Evolutionary conservation across 2,329 filamentous ascomycete genomes (phyloP).

Genomic region (Microsporum audouinii): DNA sequence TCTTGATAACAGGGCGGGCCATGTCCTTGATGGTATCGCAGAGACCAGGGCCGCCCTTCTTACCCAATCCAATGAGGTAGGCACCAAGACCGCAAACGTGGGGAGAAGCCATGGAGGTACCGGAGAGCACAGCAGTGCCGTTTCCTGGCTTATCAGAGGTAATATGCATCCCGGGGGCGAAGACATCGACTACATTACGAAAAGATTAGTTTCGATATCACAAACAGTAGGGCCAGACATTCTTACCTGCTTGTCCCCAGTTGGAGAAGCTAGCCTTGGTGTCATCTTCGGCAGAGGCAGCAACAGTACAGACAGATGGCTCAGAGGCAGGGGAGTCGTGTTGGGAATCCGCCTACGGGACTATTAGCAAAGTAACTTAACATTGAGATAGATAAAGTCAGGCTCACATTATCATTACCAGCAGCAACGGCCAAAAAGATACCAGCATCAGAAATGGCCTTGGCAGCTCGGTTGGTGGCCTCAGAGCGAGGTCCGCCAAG

Average conservation of each 20-base stretch:
- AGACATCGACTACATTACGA: slow-evolving; percentile 40
- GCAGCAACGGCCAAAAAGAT: slow-evolving; percentile 33
- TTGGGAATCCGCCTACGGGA: neutral
- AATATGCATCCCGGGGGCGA: slow-evolving; percentile 45
- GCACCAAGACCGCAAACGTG: slow-evolving; percentile 45
- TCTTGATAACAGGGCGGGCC: slow-evolving; percentile 26
- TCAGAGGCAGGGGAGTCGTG: slow-evolving; percentile 28
- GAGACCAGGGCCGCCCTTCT: slow-evolving; percentile 36
- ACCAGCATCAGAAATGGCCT: slow-evolving; percentile 27
- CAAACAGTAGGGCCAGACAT: neutral
- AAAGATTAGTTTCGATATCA: neutral
- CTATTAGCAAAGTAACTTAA: neutral
- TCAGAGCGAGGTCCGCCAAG: slow-evolving; percentile 26
- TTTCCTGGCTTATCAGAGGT: slow-evolving; percentile 39
- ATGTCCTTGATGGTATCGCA: slow-evolving; percentile 43
- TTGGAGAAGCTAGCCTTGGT: slow-evolving; percentile 32
- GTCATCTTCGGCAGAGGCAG: slow-evolving; percentile 27
- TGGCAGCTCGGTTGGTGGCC: slow-evolving; percentile 30
- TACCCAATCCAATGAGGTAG: slow-evolving; percentile 42
- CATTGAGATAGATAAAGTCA: neutral
- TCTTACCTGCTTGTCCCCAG: slow-evolving; percentile 18
- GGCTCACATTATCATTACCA: slow-evolving; percentile 27
- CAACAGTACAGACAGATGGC: slow-evolving; percentile 30
- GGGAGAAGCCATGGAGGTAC: slow-evolving; percentile 29
- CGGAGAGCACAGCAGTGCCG: slow-evolving; percentile 34